Conservation (phyloP, 2,329 filamentous ascomycete species). For the Beauveria sp. region DNA sequence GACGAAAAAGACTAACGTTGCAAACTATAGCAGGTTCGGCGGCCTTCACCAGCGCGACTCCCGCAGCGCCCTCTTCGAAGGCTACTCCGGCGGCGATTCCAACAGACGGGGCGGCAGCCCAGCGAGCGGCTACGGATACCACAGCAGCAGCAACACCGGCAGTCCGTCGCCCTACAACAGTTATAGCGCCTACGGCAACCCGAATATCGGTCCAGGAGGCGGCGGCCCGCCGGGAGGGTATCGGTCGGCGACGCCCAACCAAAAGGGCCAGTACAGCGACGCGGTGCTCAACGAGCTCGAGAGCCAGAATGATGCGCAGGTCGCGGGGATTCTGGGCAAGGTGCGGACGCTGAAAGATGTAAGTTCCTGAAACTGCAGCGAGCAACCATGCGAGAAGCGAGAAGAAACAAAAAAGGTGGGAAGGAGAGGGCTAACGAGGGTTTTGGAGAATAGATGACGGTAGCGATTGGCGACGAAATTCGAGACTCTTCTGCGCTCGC, state of each 20-base stretch:
- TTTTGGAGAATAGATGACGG: slow-evolving; percentile 57
- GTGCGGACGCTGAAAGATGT: slow-evolving; percentile 86
- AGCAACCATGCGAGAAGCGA: background rate
- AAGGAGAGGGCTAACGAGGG: slow-evolving; percentile 10
- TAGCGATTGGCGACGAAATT: slow-evolving; percentile 93
- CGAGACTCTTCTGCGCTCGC: slow-evolving; percentile 80
- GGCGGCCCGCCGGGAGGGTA: slow-evolving; percentile 26
- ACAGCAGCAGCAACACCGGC: background rate
- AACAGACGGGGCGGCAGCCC: slow-evolving; percentile 30
- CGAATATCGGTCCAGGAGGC: slow-evolving; percentile 7
- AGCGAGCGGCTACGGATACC: slow-evolving; percentile 34
- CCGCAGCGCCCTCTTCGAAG: slow-evolving; percentile 66
- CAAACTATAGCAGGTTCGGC: slow-evolving; percentile 47
- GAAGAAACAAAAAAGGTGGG: background rate
- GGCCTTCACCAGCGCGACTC: slow-evolving; percentile 67
- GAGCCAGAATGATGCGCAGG: slow-evolving; percentile 86
- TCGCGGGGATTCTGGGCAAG: slow-evolving; percentile 85
- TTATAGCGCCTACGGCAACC: slow-evolving; percentile 6
- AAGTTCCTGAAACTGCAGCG: slow-evolving; percentile 27
- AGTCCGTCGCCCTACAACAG: slow-evolving; percentile 9
- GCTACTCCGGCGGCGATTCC: slow-evolving; percentile 50
- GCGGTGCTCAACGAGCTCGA: slow-evolving; percentile 89
- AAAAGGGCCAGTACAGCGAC: slow-evolving; percentile 83
- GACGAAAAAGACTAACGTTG: background rate
- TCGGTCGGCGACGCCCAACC: slow-evolving; percentile 64